Conservation (phyloP, 805 yeast species). For the Candida broadrunensis region DNA sequence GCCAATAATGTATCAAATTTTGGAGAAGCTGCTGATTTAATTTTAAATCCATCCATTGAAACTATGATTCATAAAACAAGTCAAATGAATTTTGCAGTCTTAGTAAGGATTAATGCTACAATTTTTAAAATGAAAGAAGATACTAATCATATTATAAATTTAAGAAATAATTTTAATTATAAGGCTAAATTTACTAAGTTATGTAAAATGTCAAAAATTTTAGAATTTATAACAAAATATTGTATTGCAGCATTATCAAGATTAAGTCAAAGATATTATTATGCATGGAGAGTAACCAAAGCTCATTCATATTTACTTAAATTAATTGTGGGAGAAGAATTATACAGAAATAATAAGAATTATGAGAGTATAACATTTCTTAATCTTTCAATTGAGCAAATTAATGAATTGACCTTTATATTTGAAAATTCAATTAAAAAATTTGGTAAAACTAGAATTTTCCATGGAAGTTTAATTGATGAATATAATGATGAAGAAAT, state of each 20-base stretch:
- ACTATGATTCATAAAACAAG: slow-evolving; percentile 21
- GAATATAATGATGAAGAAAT: slow-evolving; percentile 3
- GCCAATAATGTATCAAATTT: slow-evolving; percentile 32
- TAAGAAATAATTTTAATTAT: slow-evolving; percentile 16
- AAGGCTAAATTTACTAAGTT: slow-evolving; percentile 18
- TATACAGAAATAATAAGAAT: slow-evolving; percentile 14
- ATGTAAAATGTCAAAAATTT: slow-evolving; percentile 23
- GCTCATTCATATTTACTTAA: slow-evolving; percentile 46
- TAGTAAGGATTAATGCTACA: slow-evolving; percentile 20
- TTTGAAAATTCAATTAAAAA: slow-evolving; percentile 13
- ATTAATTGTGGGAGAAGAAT: slow-evolving; percentile 26
- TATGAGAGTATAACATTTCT: slow-evolving; percentile 8
- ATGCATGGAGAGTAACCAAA: slow-evolving; percentile 66
- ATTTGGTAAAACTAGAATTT: slow-evolving; percentile 4
- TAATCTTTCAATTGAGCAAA: slow-evolving; percentile 15
- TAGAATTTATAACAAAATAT: slow-evolving; percentile 14
- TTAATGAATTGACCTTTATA: slow-evolving; percentile 24
- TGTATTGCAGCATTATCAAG: slow-evolving; percentile 28
- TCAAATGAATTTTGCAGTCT: slow-evolving; percentile 22
- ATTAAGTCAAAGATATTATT: slow-evolving; percentile 57
- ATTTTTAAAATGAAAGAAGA: slow-evolving; percentile 17
- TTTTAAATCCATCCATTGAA: slow-evolving; percentile 39
- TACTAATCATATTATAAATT: slow-evolving; percentile 15
- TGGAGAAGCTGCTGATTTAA: slow-evolving; percentile 39
- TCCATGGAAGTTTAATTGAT: background rate